Evolutionary conservation across 2,329 filamentous ascomycete genomes (phyloP).

Genomic region (Penicillium brevicompactum): DNA sequence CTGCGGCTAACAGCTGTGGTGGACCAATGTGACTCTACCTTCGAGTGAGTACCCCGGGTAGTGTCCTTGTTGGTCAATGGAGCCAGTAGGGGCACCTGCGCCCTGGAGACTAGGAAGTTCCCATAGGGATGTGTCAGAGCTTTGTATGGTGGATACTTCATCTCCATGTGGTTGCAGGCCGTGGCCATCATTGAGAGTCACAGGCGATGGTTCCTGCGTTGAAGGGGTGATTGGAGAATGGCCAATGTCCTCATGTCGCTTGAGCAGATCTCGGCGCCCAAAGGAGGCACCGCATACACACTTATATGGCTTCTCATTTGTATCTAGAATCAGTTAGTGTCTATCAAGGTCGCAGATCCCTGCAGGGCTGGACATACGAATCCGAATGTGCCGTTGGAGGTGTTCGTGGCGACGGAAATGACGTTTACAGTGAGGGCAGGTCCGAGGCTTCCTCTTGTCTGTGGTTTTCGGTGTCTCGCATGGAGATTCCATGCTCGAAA

Average conservation of each 20-base stretch:
- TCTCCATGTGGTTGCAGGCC: neutral
- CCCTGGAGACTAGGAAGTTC: neutral
- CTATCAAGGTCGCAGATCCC: neutral
- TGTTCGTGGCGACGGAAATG: conserved; percentile 17
- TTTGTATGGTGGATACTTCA: neutral
- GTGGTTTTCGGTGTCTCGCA: neutral
- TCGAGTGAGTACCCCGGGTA: neutral
- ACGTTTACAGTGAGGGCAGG: conserved; percentile 13
- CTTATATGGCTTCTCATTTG: conserved; percentile 18
- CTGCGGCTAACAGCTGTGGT: neutral
- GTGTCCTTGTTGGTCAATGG: neutral
- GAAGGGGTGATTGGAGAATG: conserved; percentile 12
- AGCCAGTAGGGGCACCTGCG: neutral
- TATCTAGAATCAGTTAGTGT: conserved; percentile 8
- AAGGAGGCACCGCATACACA: conserved; percentile 17
- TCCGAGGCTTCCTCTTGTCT: conserved; percentile 8
- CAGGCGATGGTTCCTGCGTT: conserved; percentile 1
- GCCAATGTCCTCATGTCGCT: conserved; percentile 13
- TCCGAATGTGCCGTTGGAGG: conserved; percentile 17
- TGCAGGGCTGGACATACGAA: conserved; percentile 5
- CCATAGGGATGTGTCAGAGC: neutral
- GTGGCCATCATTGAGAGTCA: neutral
- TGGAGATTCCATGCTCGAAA: neutral
- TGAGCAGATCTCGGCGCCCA: conserved; percentile 15
- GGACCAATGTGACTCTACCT: neutral